Evolutionary conservation across 2,329 filamentous ascomycete genomes (phyloP).

Genomic region (Aspergillus amoenus): DNA sequence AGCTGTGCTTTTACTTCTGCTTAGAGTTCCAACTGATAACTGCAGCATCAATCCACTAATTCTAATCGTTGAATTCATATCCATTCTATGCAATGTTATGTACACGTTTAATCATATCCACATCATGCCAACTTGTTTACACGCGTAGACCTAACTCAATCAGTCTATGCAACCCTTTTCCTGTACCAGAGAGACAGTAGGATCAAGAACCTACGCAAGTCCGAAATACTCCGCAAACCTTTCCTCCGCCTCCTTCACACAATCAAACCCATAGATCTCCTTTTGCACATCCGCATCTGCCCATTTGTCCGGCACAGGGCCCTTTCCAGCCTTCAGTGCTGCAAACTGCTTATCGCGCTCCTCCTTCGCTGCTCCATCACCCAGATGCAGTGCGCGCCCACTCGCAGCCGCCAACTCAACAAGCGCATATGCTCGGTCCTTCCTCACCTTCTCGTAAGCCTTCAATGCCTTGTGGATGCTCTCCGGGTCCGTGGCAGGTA

Average conservation of each 20-base stretch:
- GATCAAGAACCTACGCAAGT: constrained; percentile 13
- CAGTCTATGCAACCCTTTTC: neutral
- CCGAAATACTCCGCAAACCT: constrained; percentile 27
- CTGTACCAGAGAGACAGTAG: neutral
- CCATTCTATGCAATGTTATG: constrained; percentile 1
- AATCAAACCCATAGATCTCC: constrained; percentile 66
- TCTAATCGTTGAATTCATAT: neutral
- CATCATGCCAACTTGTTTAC: constrained; percentile 4
- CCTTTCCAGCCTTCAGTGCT: constrained; percentile 50
- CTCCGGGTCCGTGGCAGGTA: constrained; percentile 48
- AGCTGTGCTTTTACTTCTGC: constrained; percentile 62
- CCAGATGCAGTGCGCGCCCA: constrained; percentile 56
- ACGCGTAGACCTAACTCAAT: constrained; percentile 1
- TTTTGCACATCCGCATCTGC: constrained; percentile 67
- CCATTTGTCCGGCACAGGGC: constrained; percentile 62
- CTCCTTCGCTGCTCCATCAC: constrained; percentile 59
- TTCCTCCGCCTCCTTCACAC: constrained; percentile 55
- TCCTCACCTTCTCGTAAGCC: constrained; percentile 57
- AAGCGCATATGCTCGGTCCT: constrained; percentile 56
- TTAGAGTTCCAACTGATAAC: constrained; percentile 13
- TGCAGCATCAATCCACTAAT: neutral
- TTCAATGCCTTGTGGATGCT: constrained; percentile 54
- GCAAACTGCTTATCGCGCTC: constrained; percentile 59
- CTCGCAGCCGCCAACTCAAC: constrained; percentile 58
- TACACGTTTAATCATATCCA: constrained; percentile 4